Conservation (phyloP, 495 filamentous ascomycete genomes). For the Podospora bellae-mahoneyi region DNA sequence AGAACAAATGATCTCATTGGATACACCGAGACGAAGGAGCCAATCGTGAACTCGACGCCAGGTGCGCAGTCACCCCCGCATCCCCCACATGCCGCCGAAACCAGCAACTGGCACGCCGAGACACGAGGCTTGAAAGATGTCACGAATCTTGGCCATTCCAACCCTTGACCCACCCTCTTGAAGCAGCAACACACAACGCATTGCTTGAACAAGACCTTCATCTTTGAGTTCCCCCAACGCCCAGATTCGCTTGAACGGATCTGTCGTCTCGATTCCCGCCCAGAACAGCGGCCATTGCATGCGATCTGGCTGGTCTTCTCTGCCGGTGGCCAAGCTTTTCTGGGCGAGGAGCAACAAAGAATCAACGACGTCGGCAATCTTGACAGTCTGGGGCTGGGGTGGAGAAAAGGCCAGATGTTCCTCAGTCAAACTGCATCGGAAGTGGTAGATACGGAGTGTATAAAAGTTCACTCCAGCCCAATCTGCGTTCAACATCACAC, state of each 20-base stretch:
- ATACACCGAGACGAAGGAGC: background rate
- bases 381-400: constrained; percentile 31
- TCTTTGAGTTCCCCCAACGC: constrained; percentile 39
- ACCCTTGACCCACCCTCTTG: constrained; percentile 15
- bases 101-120: background rate
- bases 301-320: constrained; percentile 36
- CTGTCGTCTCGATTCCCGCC: constrained; percentile 43
- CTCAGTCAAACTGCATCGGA: constrained; percentile 30
- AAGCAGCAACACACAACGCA: constrained; percentile 15
- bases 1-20: background rate
- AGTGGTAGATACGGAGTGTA: constrained; percentile 43
- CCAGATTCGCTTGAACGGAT: constrained; percentile 38
- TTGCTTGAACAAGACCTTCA: constrained; percentile 20
- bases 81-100: background rate
- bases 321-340: constrained; percentile 39
- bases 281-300: constrained; percentile 49
- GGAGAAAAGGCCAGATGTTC: background rate
- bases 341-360: constrained; percentile 41
- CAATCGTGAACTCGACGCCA: background rate
- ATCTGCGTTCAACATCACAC: constrained; percentile 47
- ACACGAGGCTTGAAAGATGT: constrained; percentile 19
- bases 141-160: constrained; percentile 19
- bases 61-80: background rate
- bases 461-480: constrained; percentile 48
- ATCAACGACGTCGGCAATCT: constrained; percentile 21